Evolutionary conservation across 129 eudicot genomes (phyloP).

Genomic region (Oenanthe sinensis): DNA sequence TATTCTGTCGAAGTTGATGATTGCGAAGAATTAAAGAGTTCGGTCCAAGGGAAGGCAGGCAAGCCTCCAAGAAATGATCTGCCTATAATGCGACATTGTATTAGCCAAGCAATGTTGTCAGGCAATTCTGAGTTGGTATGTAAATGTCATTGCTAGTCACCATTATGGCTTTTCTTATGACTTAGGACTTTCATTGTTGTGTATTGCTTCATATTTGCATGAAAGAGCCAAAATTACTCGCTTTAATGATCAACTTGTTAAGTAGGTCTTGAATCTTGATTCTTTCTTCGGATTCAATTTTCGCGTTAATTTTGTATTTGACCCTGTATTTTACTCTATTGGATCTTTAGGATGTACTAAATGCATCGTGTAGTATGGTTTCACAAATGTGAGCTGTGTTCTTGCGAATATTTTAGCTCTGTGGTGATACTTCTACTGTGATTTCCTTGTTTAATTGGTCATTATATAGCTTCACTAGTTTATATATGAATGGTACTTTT

Average conservation of each 20-base stretch:
- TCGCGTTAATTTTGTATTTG: too few species aligned
- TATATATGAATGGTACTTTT: background rate
- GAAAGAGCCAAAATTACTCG: background rate
- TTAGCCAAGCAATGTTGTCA: constrained; percentile 58
- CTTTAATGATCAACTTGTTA: too few species aligned
- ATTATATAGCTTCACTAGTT: background rate
- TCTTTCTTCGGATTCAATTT: too few species aligned
- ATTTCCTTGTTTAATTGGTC: background rate
- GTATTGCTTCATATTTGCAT: background rate
- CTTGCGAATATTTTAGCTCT: too few species aligned
- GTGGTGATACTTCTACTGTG: background rate
- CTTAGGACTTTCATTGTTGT: background rate
- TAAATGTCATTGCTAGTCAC: background rate
- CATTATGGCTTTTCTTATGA: background rate
- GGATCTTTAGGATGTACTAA: background rate
- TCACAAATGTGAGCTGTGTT: background rate
- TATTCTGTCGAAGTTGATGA: constrained; percentile 34
- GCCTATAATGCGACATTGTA: constrained; percentile 50
- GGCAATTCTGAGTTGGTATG: constrained; percentile 45
- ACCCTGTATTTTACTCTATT: background rate
- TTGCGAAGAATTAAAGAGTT: constrained; percentile 28
- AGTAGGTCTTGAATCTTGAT: too few species aligned
- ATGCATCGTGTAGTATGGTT: background rate
- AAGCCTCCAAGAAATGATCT: constrained; percentile 53
- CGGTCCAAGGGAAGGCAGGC: constrained; percentile 33